A percentile compares a stretch with the other conserved stretches of the same genome.
phyloP scores from a whole-genome alignment of 371 early-diverging fungal species.

The Actinomortierella wolfii region DNA sequence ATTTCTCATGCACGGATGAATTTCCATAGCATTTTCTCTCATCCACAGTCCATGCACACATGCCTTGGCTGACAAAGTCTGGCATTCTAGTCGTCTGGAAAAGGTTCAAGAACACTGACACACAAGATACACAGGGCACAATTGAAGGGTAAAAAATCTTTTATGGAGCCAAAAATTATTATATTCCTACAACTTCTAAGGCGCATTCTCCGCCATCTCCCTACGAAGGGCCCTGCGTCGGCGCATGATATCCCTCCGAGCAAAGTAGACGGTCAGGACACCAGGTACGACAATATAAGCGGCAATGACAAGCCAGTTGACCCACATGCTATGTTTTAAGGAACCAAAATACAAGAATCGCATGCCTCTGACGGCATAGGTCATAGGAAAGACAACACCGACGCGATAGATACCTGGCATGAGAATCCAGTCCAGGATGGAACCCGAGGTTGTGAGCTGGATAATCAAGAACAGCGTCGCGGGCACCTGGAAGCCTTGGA shows the following conservation, averaged over 20 bases:
- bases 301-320: constrained; percentile 7
- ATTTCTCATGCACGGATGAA: too few species aligned
- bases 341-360: constrained; percentile 7
- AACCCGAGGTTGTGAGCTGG: constrained; percentile 4
- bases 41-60: constrained; percentile 1
- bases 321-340: constrained; percentile 4
- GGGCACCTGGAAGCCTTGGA: constrained; percentile 2
- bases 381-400: constrained; percentile 5
- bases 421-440: constrained; percentile 2
- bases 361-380: constrained; percentile 5
- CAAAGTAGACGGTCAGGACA: too few species aligned
- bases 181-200: too few species aligned
- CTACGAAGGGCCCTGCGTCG: too few species aligned
- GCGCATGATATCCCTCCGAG: too few species aligned
- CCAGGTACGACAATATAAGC: constrained; percentile 1
- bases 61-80: constrained; percentile 44
- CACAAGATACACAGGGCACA: too few species aligned
- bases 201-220: too few species aligned
- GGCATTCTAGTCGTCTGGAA: too few species aligned
- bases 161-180: too few species aligned
- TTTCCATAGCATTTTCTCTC: background rate
- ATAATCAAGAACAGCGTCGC: constrained; percentile 1
- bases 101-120: too few species aligned
- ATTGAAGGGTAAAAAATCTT: too few species aligned
- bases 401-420: background rate